These are phyloP conservation scores for Suhomyces tanzawaensis DNA, from an alignment of 805 yeast species.

Conservation along the genomic window DNA sequence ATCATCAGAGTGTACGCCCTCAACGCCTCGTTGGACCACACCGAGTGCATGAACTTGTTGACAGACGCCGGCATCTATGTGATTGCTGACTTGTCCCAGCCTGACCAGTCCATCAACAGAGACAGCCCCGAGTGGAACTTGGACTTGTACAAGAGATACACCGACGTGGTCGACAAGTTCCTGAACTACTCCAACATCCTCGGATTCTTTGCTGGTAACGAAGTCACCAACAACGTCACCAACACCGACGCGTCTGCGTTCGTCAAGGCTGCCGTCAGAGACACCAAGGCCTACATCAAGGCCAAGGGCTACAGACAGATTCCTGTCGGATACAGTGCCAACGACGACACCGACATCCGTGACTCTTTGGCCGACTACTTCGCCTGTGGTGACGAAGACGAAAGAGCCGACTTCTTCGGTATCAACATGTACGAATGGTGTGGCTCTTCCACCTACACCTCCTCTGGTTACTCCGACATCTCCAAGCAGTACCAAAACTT, in stretches of 20 bases:
- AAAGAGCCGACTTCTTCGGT: slow-evolving; percentile 78
- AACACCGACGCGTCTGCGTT: slow-evolving; percentile 77
- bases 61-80: slow-evolving; percentile 88
- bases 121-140: slow-evolving; percentile 60
- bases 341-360: slow-evolving; percentile 69
- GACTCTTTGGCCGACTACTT: slow-evolving; percentile 70
- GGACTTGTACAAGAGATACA: slow-evolving; percentile 64
- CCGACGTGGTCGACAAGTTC: slow-evolving; percentile 65
- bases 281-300: slow-evolving; percentile 64
- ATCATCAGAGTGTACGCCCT: slow-evolving; percentile 76
- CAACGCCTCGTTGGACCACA: slow-evolving; percentile 61
- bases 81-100: slow-evolving; percentile 81
- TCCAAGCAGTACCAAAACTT: slow-evolving; percentile 63
- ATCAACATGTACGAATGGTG: slow-evolving; percentile 91
- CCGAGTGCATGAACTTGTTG: slow-evolving; percentile 63
- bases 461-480: slow-evolving; percentile 66
- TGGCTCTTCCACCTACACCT: slow-evolving; percentile 55
- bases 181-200: slow-evolving; percentile 67
- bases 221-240: slow-evolving; percentile 64
- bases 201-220: slow-evolving; percentile 87
- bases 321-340: slow-evolving; percentile 82
- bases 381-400: slow-evolving; percentile 66
- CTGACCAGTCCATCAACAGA: slow-evolving; percentile 61
- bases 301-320: slow-evolving; percentile 59
- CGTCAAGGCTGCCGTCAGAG: slow-evolving; percentile 83